phyloP scores from a whole-genome alignment of 2,329 filamentous ascomycete species.

The Trichoderma brevicompactum region DNA sequence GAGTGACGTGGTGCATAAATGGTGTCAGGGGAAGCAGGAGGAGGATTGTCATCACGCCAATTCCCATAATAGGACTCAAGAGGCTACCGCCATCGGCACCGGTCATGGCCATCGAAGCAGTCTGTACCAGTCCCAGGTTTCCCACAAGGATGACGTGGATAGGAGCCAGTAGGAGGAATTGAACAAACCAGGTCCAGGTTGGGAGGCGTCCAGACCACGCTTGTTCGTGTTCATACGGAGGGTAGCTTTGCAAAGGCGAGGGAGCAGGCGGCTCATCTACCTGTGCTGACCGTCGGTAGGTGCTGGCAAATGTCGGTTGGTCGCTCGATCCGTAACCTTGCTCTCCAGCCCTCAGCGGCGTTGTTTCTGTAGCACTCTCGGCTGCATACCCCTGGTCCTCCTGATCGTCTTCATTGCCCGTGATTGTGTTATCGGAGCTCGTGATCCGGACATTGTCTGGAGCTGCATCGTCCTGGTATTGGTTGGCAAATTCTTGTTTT shows the following conservation, averaged over 20 bases:
- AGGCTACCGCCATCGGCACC: slow-evolving; percentile 79
- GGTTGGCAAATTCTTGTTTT: slow-evolving; percentile 70
- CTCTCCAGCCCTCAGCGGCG: slow-evolving; percentile 53
- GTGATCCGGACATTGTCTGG: slow-evolving; percentile 46
- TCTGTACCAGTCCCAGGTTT: slow-evolving; percentile 74
- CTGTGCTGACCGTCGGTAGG: slow-evolving; percentile 55
- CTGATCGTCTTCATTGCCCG: slow-evolving; percentile 19
- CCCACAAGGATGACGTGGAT: slow-evolving; percentile 77
- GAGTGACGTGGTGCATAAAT: slow-evolving; percentile 84
- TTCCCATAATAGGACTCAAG: slow-evolving; percentile 71
- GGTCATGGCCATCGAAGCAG: slow-evolving; percentile 76
- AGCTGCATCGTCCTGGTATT: slow-evolving; percentile 54
- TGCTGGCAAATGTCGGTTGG: slow-evolving; percentile 59
- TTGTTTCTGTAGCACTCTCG: slow-evolving; percentile 55
- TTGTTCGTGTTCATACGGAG: slow-evolving; percentile 74
- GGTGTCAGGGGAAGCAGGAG: slow-evolving; percentile 77
- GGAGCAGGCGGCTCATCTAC: slow-evolving; percentile 37
- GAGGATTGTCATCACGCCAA: slow-evolving; percentile 70
- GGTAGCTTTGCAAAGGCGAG: slow-evolving; percentile 35
- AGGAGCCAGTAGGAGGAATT: slow-evolving; percentile 80
- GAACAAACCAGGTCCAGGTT: slow-evolving; percentile 84
- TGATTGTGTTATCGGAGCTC: slow-evolving; percentile 26
- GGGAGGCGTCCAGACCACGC: slow-evolving; percentile 81
- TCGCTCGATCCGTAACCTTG: slow-evolving; percentile 43
- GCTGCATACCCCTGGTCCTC: slow-evolving; percentile 31